phyloP scores from a whole-genome alignment of 176 grass and related monocot genomes.

The Aegilops tauschii region DNA sequence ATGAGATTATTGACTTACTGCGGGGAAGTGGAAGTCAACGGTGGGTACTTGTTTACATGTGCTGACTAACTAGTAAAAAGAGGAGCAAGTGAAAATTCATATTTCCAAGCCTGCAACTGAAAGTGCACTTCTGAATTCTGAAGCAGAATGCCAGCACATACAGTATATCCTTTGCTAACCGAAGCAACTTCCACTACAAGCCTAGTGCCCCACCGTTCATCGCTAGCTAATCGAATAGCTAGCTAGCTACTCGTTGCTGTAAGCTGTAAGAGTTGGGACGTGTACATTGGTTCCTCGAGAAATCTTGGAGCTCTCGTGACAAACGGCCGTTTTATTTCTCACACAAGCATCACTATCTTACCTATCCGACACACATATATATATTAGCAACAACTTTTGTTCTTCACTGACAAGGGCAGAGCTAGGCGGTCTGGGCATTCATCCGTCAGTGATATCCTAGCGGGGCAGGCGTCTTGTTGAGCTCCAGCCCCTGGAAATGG shows the following conservation, averaged over 20 bases:
- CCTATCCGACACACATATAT: background rate
- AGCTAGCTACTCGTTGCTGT: background rate
- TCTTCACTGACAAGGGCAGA: background rate
- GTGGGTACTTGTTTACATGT: no score
- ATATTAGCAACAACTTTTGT: background rate
- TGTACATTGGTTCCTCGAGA: background rate
- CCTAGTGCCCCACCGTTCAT: background rate
- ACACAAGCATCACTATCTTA: constrained; percentile 1
- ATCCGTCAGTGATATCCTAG: constrained; percentile 58
- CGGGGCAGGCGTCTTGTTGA: constrained; percentile 68
- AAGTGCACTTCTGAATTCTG: background rate
- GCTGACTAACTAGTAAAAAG: background rate
- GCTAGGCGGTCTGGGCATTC: background rate
- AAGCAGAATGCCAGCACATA: background rate
- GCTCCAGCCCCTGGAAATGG: constrained; percentile 59
- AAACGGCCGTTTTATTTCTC: constrained; percentile 10
- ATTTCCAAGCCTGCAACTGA: no score
- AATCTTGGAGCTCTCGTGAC: background rate
- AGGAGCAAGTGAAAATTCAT: background rate
- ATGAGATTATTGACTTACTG: no score
- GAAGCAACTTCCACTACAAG: no score
- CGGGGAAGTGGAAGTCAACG: no score
- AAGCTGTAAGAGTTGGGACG: background rate
- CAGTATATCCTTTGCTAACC: no score
- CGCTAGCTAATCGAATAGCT: background rate